Base-by-base conservation (phyloP, 352 stramenopile species). In the Pythium myriotylum region DNA sequence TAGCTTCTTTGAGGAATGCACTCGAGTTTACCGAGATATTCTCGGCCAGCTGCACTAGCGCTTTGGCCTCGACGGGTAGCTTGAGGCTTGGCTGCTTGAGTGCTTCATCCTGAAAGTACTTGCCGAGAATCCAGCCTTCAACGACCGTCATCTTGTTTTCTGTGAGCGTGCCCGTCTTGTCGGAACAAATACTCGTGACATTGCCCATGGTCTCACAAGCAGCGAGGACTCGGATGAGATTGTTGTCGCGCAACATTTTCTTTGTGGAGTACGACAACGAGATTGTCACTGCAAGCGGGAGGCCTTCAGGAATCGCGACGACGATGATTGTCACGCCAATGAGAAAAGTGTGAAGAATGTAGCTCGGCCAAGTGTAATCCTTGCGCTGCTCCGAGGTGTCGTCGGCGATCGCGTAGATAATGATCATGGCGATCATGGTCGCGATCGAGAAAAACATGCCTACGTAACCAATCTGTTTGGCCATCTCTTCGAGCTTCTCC, bases 91-190 rank as follows among this genome's bases (percentile, higher is more conserved):
- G 37, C 26, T 65, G 54, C 58, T 78, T 82, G 47, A 86, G 70
- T 13, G 62, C 65, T 13, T 79, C 75, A 37, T 78, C 67, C 9
- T 73, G 69, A 54, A 88, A 90, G 24, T 91, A 74, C 48, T 79
- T 67, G 5, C 84, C 85, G 2, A 90, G 67, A 2, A 95, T 72
- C 72, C 90, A 96, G 24, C 89, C 90, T 62, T 96, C 83, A 7
- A 98, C 93, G 10, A 98, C 94, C 4, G 94, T 99, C 96, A 99
- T 99, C 46, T 96, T 97, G 74, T 99, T 99, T 61, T 98, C 91
- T 20, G 94, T 98, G 29, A 99, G 81, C 23, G 96, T 99, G 58
- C 95, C 96, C 0, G 95, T 99, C 74, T 97, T 98, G 76, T 98
- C 95, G 1, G 91, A 97, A 63, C 93, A 99, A 68, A 99, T 98